Conservation (phyloP, 495 filamentous ascomycete genomes). For the Penicillium alfredii region DNA sequence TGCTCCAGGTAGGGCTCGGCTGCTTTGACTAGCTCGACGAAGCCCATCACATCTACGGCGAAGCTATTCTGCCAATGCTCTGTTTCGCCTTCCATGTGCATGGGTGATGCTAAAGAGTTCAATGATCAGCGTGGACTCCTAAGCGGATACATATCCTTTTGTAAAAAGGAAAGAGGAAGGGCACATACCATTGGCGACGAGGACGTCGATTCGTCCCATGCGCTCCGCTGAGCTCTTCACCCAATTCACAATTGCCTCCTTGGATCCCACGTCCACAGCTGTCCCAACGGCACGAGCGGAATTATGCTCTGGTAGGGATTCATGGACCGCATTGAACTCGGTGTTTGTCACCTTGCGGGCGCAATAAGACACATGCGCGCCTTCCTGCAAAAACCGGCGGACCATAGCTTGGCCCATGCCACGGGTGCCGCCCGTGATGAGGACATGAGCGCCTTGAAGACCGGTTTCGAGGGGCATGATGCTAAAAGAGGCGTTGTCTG, state of each 20-base stretch:
- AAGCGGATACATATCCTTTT: no score
- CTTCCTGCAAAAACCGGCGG: slow-evolving; percentile 7
- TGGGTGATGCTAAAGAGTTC: slow-evolving; percentile 8
- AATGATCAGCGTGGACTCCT: no score
- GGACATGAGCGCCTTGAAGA: slow-evolving; percentile 8
- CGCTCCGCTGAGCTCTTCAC: slow-evolving; percentile 4
- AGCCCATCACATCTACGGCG: slow-evolving; percentile 11
- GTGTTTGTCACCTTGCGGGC: slow-evolving; percentile 10
- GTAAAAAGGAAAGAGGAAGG: no score
- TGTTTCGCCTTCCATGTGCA: slow-evolving; percentile 10
- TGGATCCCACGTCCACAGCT: slow-evolving; percentile 4
- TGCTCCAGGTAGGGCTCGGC: slow-evolving; percentile 6
- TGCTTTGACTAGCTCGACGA: slow-evolving; percentile 9
- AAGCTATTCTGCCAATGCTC: slow-evolving; percentile 10
- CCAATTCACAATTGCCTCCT: slow-evolving; percentile 5
- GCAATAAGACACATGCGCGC: slow-evolving; percentile 11
- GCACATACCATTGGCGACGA: slow-evolving; percentile 10
- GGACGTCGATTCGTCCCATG: slow-evolving; percentile 6
- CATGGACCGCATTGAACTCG: slow-evolving; percentile 5
- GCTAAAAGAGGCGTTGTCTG: no score
- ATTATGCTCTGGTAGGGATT: no score
- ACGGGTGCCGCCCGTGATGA: slow-evolving; percentile 13
- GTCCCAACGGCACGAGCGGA: slow-evolving; percentile 7
- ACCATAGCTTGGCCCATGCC: slow-evolving; percentile 12
- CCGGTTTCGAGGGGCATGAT: slow-evolving; percentile 8